These are phyloP conservation scores for Epichloe gansuensis DNA, from an alignment of 2,329 filamentous ascomycete species.

Conservation along the genomic window DNA sequence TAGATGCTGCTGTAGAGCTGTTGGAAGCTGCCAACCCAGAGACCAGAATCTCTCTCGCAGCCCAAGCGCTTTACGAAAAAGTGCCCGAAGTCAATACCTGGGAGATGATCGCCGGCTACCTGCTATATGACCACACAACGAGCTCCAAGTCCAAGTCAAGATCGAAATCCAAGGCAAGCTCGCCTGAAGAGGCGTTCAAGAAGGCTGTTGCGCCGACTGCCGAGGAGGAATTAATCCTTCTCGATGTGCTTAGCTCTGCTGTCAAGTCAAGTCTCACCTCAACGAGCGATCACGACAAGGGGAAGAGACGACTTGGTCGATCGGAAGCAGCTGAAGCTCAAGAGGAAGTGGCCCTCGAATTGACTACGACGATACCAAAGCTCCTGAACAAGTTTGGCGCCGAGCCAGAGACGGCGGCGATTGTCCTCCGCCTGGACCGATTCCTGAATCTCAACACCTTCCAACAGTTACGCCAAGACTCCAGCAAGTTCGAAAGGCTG, in stretches of 20 bases:
- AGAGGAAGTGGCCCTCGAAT: slow-evolving; percentile 64
- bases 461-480: slow-evolving; percentile 76
- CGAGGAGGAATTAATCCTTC: slow-evolving; percentile 69
- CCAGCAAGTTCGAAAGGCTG: slow-evolving; percentile 65
- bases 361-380: slow-evolving; percentile 69
- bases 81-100: slow-evolving; percentile 73
- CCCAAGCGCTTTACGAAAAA: slow-evolving; percentile 74
- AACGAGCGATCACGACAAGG: slow-evolving; percentile 51
- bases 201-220: slow-evolving; percentile 60
- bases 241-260: slow-evolving; percentile 76
- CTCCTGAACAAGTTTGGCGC: slow-evolving; percentile 89
- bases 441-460: slow-evolving; percentile 80
- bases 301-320: slow-evolving; percentile 44
- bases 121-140: slow-evolving; percentile 81
- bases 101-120: slow-evolving; percentile 79
- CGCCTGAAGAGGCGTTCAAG: slow-evolving; percentile 51
- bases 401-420: slow-evolving; percentile 72
- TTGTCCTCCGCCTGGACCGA: slow-evolving; percentile 76
- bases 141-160: slow-evolving; percentile 41
- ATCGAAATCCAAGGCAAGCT: slow-evolving; percentile 38
- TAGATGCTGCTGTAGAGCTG: slow-evolving; percentile 40
- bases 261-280: slow-evolving; percentile 64
- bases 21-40: slow-evolving; percentile 56
- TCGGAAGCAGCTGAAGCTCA: slow-evolving; percentile 58
- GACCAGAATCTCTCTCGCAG: slow-evolving; percentile 74